A percentile compares a stretch with the other conserved stretches of the same genome.
These are phyloP conservation scores for fission yeast (Schizosaccharomyces pombe) DNA, from an alignment of 805 yeast genomes.

Conservation along the genomic window ASM294v3 CU329670.1:5356001-5356500, in stretches of 20 bases:
- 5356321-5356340: conserved; percentile 51
- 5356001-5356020: conserved; percentile 12
- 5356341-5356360: conserved; percentile 88
- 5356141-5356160: conserved; percentile 41
- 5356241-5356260: conserved; percentile 58
- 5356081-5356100: background rate
- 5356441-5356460: conserved; percentile 26
- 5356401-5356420: conserved; percentile 81
- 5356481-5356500: conserved; percentile 32
- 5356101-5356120: conserved; percentile 29
- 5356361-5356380: conserved; percentile 89
- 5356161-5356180: conserved; percentile 43
- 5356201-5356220: conserved; percentile 73
- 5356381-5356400: conserved; percentile 57
- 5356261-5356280: conserved; percentile 42
- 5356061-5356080: background rate
- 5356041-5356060: background rate
- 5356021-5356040: background rate
- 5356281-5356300: conserved; percentile 53
- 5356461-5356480: conserved; percentile 34
- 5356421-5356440: conserved; percentile 68
- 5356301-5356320: conserved; percentile 98
- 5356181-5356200: conserved; percentile 73
- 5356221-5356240: conserved; percentile 85
- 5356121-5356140: conserved; percentile 62